These are phyloP conservation scores for Saccharum hybrid DNA, from an alignment of 202 grass and related monocot species.

Conservation along the genomic window DNA sequence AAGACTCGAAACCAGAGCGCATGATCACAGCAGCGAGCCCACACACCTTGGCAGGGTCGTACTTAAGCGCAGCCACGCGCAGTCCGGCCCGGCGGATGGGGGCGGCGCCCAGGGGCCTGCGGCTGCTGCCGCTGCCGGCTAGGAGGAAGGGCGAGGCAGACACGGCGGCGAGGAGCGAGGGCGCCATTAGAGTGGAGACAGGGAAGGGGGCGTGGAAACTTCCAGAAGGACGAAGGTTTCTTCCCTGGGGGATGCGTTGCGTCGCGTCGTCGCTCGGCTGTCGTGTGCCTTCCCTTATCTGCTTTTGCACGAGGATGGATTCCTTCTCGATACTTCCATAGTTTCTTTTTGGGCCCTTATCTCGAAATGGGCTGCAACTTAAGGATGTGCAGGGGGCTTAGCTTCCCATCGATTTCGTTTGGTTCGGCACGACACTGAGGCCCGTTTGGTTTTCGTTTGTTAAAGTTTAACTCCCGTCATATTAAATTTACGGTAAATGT, in stretches of 20 bases:
- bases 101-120: neutral
- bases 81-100: conserved; percentile 45
- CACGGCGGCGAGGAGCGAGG: conserved; percentile 44
- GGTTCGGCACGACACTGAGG: neutral
- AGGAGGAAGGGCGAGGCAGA: conserved; percentile 56
- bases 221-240: neutral
- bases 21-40: neutral
- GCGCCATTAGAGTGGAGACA: conserved; percentile 46
- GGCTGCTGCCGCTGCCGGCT: conserved; percentile 31
- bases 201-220: conserved; percentile 25
- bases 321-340: conserved; percentile 53
- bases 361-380: neutral
- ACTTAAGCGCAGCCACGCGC: conserved; percentile 66
- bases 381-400: neutral
- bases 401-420: neutral
- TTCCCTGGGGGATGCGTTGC: neutral
- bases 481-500: no score
- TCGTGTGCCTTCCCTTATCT: conserved; percentile 25
- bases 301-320: conserved; percentile 6
- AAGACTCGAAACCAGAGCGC: conserved; percentile 4
- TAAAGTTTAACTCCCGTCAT: no score
- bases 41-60: conserved; percentile 73
- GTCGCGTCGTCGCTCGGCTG: neutral
- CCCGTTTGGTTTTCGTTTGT: no score
- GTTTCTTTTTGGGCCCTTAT: neutral